These are phyloP conservation scores for Xylaria sp. DNA, from an alignment of 2,329 filamentous ascomycete species.

Conservation along the genomic window DNA sequence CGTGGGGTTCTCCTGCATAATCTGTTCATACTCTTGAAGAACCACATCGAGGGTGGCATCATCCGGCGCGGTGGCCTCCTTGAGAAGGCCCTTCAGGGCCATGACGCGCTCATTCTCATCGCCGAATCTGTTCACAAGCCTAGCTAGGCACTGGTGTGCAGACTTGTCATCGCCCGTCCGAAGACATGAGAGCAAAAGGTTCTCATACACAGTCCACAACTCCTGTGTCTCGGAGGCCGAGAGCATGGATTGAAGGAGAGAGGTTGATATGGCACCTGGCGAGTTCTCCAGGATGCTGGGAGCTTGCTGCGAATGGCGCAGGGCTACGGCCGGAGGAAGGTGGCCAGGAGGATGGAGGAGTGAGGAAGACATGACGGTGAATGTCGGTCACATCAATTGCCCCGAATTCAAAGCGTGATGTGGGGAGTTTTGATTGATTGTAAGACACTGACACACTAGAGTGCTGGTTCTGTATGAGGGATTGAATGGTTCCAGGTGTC, in stretches of 20 bases:
- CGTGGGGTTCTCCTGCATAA: constrained; percentile 76
- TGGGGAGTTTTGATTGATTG: neutral
- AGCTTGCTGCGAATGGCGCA: constrained; percentile 69
- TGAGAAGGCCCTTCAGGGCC: constrained; percentile 82
- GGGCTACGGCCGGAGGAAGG: constrained; percentile 64
- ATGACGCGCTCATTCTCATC: constrained; percentile 85
- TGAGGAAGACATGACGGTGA: constrained; percentile 48
- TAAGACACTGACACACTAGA: neutral
- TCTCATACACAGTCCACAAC: constrained; percentile 87
- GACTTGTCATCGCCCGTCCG: constrained; percentile 84
- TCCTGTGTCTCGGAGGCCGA: constrained; percentile 76
- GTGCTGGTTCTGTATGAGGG: too few species aligned
- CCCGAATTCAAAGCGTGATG: neutral
- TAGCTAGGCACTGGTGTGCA: constrained; percentile 78
- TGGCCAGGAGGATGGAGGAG: constrained; percentile 67
- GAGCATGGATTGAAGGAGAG: constrained; percentile 63
- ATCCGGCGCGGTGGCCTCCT: constrained; percentile 81
- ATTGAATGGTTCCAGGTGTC: too few species aligned
- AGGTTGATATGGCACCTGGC: constrained; percentile 64
- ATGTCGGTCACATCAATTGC: constrained; percentile 4
- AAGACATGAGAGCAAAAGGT: constrained; percentile 84
- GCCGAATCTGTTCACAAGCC: constrained; percentile 83
- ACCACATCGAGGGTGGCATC: constrained; percentile 73
- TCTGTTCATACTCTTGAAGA: constrained; percentile 79
- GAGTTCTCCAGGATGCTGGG: constrained; percentile 65